These are phyloP conservation scores for Fusarium papillatum DNA, from an alignment of 2,329 filamentous ascomycete genomes.

Conservation along the genomic window DNA sequence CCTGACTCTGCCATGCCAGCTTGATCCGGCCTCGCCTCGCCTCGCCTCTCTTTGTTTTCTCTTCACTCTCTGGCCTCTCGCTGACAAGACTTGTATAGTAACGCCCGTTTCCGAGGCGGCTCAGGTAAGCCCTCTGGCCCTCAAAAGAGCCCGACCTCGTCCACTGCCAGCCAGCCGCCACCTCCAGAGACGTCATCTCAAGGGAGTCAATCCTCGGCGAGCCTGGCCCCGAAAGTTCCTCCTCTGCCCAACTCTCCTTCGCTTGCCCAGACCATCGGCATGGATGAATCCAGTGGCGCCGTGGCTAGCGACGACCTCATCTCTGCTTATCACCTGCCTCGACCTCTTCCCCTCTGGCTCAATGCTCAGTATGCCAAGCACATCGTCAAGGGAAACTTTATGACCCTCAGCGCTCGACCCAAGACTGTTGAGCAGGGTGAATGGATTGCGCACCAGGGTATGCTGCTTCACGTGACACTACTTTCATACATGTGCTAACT, in stretches of 20 bases:
- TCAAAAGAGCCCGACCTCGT: constrained; percentile 65
- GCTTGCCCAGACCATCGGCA: constrained; percentile 75
- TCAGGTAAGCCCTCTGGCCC: constrained; percentile 64
- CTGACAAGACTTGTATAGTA: constrained; percentile 56
- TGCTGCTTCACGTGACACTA: constrained; percentile 5
- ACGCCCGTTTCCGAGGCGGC: constrained; percentile 70
- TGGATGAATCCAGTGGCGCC: constrained; percentile 70
- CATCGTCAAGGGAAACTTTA: constrained; percentile 97
- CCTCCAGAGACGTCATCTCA: constrained; percentile 62
- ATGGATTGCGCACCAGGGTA: constrained; percentile 96
- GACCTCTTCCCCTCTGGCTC: constrained; percentile 77
- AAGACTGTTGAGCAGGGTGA: constrained; percentile 95
- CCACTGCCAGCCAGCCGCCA: constrained; percentile 61
- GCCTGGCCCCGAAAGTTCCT: constrained; percentile 69
- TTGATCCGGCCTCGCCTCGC: constrained; percentile 14
- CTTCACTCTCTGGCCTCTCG: constrained; percentile 9
- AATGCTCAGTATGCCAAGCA: constrained; percentile 83
- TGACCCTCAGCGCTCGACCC: constrained; percentile 95
- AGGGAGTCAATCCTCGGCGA: constrained; percentile 65
- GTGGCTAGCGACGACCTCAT: constrained; percentile 67
- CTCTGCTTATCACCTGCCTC: constrained; percentile 73
- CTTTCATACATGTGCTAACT: constrained; percentile 1
- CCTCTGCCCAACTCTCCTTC: constrained; percentile 75
- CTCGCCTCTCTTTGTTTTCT: constrained; percentile 16
- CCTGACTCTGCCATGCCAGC: constrained; percentile 17